Conservation (phyloP, 1,139 yeast species). For the Taphrina deformans region DNA sequence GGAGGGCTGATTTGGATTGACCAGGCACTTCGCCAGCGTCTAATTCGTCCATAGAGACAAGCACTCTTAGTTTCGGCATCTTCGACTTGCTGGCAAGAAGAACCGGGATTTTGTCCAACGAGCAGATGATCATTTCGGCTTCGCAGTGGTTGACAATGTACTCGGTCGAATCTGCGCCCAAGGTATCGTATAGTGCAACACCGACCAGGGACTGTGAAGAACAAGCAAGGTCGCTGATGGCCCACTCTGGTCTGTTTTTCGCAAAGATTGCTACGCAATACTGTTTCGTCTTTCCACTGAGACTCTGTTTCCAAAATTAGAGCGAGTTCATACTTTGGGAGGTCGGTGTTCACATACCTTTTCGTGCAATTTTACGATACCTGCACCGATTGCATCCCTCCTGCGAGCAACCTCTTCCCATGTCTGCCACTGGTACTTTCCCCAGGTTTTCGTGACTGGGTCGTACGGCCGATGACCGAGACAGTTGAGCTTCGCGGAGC, state of each 20-base stretch:
- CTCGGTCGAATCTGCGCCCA: constrained; percentile 61
- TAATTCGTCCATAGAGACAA: constrained; percentile 55
- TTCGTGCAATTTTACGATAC: constrained; percentile 51
- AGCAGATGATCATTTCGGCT: constrained; percentile 57
- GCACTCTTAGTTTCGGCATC: constrained; percentile 49
- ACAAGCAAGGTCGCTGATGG: constrained; percentile 61
- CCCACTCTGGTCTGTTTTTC: constrained; percentile 62
- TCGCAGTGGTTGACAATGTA: constrained; percentile 60
- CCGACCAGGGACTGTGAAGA: constrained; percentile 54
- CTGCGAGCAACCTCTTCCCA: constrained; percentile 51
- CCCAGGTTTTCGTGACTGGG: constrained; percentile 52
- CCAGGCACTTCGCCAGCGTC: constrained; percentile 40
- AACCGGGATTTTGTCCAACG: constrained; percentile 52
- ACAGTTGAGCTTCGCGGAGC: constrained; percentile 49
- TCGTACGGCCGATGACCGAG: constrained; percentile 55
- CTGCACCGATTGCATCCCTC: constrained; percentile 61
- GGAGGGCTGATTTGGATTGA: constrained; percentile 42
- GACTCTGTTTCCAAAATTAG: constrained; percentile 40
- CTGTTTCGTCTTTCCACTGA: constrained; percentile 39
- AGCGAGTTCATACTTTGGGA: too few species aligned
- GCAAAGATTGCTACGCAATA: constrained; percentile 60
- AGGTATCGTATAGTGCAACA: constrained; percentile 66
- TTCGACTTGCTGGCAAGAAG: constrained; percentile 49
- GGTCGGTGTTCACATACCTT: too few species aligned
- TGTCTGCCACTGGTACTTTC: constrained; percentile 54